These are phyloP conservation scores for Exophiala bonariae DNA, from an alignment of 2,329 filamentous ascomycete genomes.

Conservation along the genomic window DNA sequence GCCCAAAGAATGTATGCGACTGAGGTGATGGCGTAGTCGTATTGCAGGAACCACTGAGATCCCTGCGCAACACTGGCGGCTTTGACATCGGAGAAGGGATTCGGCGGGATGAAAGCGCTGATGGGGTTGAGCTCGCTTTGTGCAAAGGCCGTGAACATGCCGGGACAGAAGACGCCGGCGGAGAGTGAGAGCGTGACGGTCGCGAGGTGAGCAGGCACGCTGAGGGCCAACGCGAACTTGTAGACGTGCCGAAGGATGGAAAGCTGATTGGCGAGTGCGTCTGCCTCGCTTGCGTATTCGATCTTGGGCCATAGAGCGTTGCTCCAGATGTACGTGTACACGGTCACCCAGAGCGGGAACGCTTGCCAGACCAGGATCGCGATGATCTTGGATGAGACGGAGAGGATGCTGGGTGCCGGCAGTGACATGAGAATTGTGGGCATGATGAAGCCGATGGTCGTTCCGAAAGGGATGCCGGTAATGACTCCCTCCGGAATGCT, in stretches of 20 bases:
- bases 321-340: slow-evolving; percentile 21
- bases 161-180: slow-evolving; percentile 39
- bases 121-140: slow-evolving; percentile 35
- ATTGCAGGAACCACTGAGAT: slow-evolving; percentile 46
- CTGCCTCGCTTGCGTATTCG: slow-evolving; percentile 12
- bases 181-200: slow-evolving; percentile 41
- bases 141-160: slow-evolving; percentile 33
- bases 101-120: slow-evolving; percentile 40
- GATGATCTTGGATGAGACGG: slow-evolving; percentile 43
- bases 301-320: slow-evolving; percentile 31
- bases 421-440: slow-evolving; percentile 45
- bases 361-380: slow-evolving; percentile 51
- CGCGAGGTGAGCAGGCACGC: slow-evolving; percentile 40
- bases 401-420: slow-evolving; percentile 39
- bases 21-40: slow-evolving; percentile 47
- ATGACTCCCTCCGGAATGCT: slow-evolving; percentile 34
- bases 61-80: slow-evolving; percentile 38
- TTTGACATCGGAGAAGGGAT: slow-evolving; percentile 28
- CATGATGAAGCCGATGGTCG: slow-evolving; percentile 43
- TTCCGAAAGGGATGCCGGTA: slow-evolving; percentile 38
- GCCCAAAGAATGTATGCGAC: slow-evolving; percentile 47
- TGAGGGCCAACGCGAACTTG: slow-evolving; percentile 40
- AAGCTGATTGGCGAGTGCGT: slow-evolving; percentile 19
- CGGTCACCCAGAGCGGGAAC: slow-evolving; percentile 47
- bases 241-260: slow-evolving; percentile 38